phyloP scores from a whole-genome alignment of 2,329 filamentous ascomycete species.

The Colletotrichum lini region DNA sequence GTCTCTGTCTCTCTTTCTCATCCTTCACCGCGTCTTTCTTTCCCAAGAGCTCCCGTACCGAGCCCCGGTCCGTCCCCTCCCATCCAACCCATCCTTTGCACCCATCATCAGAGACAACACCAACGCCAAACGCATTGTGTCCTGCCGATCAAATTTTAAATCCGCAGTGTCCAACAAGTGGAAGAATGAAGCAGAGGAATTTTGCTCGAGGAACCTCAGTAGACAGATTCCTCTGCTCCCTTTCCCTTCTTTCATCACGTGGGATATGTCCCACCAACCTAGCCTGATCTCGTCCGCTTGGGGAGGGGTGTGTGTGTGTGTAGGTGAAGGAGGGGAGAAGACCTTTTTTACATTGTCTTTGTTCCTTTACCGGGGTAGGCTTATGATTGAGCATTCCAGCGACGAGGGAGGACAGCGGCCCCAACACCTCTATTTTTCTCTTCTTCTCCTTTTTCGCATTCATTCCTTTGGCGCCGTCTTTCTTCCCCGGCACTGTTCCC shows the following conservation, averaged over 20 bases:
- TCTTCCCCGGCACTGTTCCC: slow-evolving; percentile 34
- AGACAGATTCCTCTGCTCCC: background rate
- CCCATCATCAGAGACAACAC: slow-evolving; percentile 39
- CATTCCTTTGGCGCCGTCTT: slow-evolving; percentile 35
- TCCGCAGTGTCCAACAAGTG: slow-evolving; percentile 22
- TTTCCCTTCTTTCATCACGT: slow-evolving; percentile 38
- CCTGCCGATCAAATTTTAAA: slow-evolving; percentile 41
- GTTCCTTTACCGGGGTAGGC: slow-evolving; percentile 28
- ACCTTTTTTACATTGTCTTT: slow-evolving; percentile 37
- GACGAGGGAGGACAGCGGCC: slow-evolving; percentile 22
- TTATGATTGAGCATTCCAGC: slow-evolving; percentile 27
- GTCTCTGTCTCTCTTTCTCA: background rate
- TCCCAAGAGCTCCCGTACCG: slow-evolving; percentile 30
- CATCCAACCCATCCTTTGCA: slow-evolving; percentile 24
- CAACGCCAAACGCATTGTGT: slow-evolving; percentile 42
- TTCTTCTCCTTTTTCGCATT: slow-evolving; percentile 27
- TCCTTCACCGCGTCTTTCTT: slow-evolving; percentile 40
- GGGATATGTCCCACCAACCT: slow-evolving; percentile 29
- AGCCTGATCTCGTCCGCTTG: slow-evolving; percentile 30
- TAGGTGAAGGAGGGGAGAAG: background rate
- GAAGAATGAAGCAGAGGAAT: slow-evolving; percentile 25
- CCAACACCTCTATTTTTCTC: background rate
- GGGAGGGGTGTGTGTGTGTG: background rate
- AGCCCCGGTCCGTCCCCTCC: slow-evolving; percentile 29
- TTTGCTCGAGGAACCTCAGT: background rate